Evolutionary conservation across 1,284 basidiomycete genomes (phyloP).

Genomic region (Fomitopsis pinicola): DNA sequence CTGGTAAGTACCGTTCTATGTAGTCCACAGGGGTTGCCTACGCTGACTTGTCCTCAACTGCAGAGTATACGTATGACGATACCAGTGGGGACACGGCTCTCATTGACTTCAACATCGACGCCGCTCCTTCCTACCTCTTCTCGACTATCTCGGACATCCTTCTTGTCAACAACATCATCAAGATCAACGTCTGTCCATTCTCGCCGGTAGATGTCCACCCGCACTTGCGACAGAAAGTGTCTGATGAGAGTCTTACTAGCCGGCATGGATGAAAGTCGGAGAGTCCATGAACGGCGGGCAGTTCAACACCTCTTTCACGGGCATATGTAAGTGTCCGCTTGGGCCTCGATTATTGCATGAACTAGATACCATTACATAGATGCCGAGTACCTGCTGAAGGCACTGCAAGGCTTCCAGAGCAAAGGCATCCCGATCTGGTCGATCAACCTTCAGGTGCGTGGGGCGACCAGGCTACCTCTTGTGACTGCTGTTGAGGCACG

Average conservation of each 20-base stretch:
- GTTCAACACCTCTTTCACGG: constrained; percentile 31
- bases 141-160: constrained; percentile 41
- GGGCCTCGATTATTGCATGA: background rate
- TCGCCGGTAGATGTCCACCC: constrained; percentile 36
- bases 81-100: constrained; percentile 33
- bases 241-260: constrained; percentile 25
- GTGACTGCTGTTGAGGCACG: constrained; percentile 30
- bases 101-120: constrained; percentile 40
- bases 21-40: background rate
- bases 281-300: constrained; percentile 42
- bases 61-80: constrained; percentile 47
- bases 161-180: constrained; percentile 36
- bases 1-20: constrained; percentile 10
- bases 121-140: constrained; percentile 41
- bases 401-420: constrained; percentile 39
- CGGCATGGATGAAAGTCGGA: constrained; percentile 49
- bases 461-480: too few relatives aligned
- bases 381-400: constrained; percentile 40
- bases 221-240: background rate
- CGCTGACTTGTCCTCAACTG: background rate
- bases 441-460: constrained; percentile 31
- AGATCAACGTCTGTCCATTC: constrained; percentile 47
- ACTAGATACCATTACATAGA: constrained; percentile 26
- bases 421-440: constrained; percentile 41
- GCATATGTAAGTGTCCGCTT: constrained; percentile 28